Base-by-base conservation (phyloP, 306 rosid species). In the Phaseolus lunatus region DNA sequence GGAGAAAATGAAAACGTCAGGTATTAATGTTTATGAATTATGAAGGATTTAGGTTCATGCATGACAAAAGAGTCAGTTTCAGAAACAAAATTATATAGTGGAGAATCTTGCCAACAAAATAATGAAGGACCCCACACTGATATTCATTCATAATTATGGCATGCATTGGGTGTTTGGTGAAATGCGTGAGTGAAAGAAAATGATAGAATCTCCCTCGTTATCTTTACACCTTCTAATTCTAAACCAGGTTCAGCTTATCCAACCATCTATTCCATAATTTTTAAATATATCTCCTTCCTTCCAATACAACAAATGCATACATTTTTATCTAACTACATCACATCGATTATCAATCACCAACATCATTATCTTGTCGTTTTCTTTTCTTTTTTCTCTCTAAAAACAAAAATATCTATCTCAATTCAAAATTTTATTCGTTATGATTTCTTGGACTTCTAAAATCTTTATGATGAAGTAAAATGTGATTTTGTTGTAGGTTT, bases 41-140 rank as follows among this genome's bases (percentile, higher is more conserved):
- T 67, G 41, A 37, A 39, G 81, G 33, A 65, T 82, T 33, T 63
- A 79, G 59, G 70, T 82, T 52, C 83, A 85, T 83, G 62, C 85
- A 84, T 76, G 97, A 86, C 89, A 88, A 88, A 88, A 79, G 7
- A 78, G 90, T 87, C 94, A 78, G 85, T 80, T 69, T 89, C 94
- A 80, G 54, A 79, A 83, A 65, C 86, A 83, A 88, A 87, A 88
- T 90, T 81, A 91, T 81, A 91, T 90, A 78, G 91, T 81, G 88
- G 80, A 85, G 97, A 94, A 91, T 88, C 96, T 90, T 84, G 73
- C 83, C 77, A 88, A 87, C 90, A 89, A 87, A 82, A 83, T 84
- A 64, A 84, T 79, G 81, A 91, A 76, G 80, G 88, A 83, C 81
- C 91, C 92, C 92, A 89, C 88, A 26, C 44, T 58, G 80, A 73